Percentiles rank a stretch among this genome's conserved stretches.
phyloP scores from a whole-genome alignment of 108 stramenopile species.

The Skeletonema tropicum region DNA sequence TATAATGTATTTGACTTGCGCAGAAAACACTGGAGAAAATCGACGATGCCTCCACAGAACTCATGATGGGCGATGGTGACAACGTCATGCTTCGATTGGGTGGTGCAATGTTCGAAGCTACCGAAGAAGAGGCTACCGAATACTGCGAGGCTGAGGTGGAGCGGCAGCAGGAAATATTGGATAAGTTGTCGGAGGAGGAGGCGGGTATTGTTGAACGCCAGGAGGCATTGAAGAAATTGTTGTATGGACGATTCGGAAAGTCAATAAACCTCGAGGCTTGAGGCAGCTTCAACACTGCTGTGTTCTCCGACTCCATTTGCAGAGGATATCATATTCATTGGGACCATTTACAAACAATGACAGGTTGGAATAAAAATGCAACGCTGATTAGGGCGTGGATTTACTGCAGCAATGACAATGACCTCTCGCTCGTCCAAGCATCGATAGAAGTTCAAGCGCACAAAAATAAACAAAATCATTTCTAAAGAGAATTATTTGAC shows the following conservation, averaged over 20 bases:
- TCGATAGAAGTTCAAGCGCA: not conserved
- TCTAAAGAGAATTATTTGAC: conserved; percentile 1
- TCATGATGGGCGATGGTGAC: conserved; percentile 89
- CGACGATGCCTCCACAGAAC: conserved; percentile 94
- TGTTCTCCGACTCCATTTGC: not conserved
- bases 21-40: conserved; percentile 83
- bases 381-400: not conserved
- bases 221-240: conserved; percentile 71
- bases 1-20: not conserved
- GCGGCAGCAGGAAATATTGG: conserved; percentile 66
- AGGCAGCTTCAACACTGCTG: not conserved
- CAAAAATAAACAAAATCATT: not conserved
- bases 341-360: not conserved
- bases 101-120: conserved; percentile 85
- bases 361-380: not conserved
- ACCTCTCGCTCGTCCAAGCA: too few relatives aligned
- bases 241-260: conserved; percentile 91
- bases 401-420: not conserved
- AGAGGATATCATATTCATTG: not conserved
- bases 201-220: conserved; percentile 71
- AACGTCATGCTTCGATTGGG: conserved; percentile 77
- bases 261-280: conserved; percentile 88
- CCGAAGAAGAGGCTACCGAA: conserved; percentile 90
- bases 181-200: conserved; percentile 73
- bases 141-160: conserved; percentile 86